These are phyloP conservation scores for Grosmannia huntii DNA, from an alignment of 2,329 filamentous ascomycete genomes.

Conservation along the genomic window DNA sequence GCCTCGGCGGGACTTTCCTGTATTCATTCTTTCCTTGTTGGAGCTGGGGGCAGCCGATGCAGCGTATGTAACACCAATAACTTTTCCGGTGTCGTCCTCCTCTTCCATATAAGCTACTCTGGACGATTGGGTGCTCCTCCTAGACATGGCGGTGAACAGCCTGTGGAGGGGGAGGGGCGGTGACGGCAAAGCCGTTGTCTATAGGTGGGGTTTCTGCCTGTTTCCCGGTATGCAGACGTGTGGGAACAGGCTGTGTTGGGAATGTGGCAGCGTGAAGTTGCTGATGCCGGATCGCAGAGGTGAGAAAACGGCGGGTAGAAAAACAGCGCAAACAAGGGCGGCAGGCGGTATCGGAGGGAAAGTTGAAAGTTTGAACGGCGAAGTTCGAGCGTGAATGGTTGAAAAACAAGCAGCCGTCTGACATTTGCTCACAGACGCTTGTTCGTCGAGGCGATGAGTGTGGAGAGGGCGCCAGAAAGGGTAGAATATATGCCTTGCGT, in stretches of 20 bases:
- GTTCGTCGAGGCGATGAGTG: background rate
- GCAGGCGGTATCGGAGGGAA: background rate
- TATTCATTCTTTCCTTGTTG: slow-evolving; percentile 38
- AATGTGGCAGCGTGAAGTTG: background rate
- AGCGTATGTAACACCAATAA: slow-evolving; percentile 30
- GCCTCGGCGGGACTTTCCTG: slow-evolving; percentile 26
- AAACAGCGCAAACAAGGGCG: background rate
- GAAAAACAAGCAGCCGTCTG: background rate
- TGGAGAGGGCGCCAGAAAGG: background rate
- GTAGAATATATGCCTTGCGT: background rate
- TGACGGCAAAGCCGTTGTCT: background rate
- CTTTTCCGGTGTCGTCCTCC: slow-evolving; percentile 34
- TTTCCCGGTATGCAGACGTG: background rate
- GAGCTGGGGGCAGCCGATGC: slow-evolving; percentile 32
- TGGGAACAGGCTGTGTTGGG: background rate
- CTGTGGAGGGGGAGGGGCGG: background rate
- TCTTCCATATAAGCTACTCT: slow-evolving; percentile 36
- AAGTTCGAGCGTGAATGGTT: background rate
- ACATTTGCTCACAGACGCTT: background rate
- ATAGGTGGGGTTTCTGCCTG: background rate
- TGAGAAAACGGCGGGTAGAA: background rate
- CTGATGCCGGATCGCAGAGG: background rate
- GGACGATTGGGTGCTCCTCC: slow-evolving; percentile 16
- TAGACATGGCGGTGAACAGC: slow-evolving; percentile 25
- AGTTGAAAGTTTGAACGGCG: background rate